These are phyloP conservation scores for Astrothelium subdiscretum DNA, from an alignment of 495 filamentous ascomycete genomes.

Conservation along the genomic window DNA sequence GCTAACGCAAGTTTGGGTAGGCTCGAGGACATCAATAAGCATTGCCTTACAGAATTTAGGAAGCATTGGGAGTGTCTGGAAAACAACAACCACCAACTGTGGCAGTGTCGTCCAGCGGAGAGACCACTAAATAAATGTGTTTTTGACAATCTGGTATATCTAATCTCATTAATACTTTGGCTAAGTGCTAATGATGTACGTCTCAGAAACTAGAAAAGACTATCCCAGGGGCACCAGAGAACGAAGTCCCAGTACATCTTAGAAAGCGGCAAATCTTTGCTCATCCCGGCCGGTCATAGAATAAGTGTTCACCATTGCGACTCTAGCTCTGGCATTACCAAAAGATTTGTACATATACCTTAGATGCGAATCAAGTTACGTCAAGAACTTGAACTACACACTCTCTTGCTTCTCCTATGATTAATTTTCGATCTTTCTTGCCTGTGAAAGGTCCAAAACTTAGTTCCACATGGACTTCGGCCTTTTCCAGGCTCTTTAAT, in stretches of 20 bases:
- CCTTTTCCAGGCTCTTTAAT: background rate
- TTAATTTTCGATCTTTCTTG: background rate
- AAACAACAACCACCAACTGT: constrained; percentile 92
- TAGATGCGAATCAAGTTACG: background rate
- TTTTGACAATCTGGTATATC: constrained; percentile 81
- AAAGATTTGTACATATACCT: background rate
- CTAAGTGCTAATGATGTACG: background rate
- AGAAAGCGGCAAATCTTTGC: constrained; percentile 68
- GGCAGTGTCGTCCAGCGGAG: constrained; percentile 73
- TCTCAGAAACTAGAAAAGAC: constrained; percentile 75
- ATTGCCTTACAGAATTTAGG: constrained; percentile 83
- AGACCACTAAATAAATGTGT: constrained; percentile 83
- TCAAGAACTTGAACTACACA: background rate
- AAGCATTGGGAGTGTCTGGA: constrained; percentile 92
- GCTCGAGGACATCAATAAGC: constrained; percentile 89
- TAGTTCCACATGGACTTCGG: background rate
- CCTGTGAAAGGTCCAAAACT: background rate
- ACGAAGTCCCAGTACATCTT: constrained; percentile 71
- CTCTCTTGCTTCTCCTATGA: background rate
- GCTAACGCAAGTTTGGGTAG: constrained; percentile 32
- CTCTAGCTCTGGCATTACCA: background rate
- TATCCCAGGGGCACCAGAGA: constrained; percentile 71
- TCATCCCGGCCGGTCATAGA: constrained; percentile 19
- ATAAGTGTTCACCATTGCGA: background rate
- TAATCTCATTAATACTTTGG: background rate